Evolutionary conservation across 2,329 filamentous ascomycete genomes (phyloP), one percentile per base, ranked within the genome.

Genomic region (Colletotrichum sansevieriae): DNA sequence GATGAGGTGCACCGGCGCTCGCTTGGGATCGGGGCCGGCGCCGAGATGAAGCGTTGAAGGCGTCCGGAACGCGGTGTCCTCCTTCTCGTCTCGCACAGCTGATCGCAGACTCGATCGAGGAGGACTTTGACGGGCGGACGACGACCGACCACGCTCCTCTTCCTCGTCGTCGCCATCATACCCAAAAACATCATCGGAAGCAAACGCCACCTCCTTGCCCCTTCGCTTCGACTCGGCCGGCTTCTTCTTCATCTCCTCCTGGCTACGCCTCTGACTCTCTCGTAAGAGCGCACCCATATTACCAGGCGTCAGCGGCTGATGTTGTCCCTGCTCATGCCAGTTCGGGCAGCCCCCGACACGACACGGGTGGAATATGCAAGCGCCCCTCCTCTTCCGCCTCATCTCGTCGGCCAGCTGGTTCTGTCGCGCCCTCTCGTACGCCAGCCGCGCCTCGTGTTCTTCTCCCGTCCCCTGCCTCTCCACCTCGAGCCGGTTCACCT

Each of bases 31-130:
- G 3, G 33, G 11, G 13, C 6, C 56, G 18, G n/a, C 22, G 29
- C 56, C 37, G 56, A 59, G 56, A 12, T 47, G 56, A 1, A 59
- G 15, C n/a, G 56, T 59, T 18, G 56, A 59, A 1, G 56, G 56
- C 3, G 56, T 59, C 37, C 25, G 12, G 0, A 41, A 3, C 6
- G 29, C 29, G 2, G 29, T 29, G 51, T 2, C 25, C 3, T 59
- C 56, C 44, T 18, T 18, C 0, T 51, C 57, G 20, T 49, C 25
- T n/a, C 25, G 37, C 2, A 9, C 25, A 18, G 20, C 13, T 39
- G 25, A 11, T 22, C 15, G 33, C 10, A 8, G 51, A 55, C 29
- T 2, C n/a, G 10, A 20, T 2, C 12, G n/a, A 15, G 51, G 29
- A 10, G 35, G 29, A 29, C 13, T 35, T 33, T 25, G 25, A 2